These are phyloP conservation scores for Globisporangium cystogenes DNA, from an alignment of 352 stramenopile genomes.

Conservation along the genomic window DNA sequence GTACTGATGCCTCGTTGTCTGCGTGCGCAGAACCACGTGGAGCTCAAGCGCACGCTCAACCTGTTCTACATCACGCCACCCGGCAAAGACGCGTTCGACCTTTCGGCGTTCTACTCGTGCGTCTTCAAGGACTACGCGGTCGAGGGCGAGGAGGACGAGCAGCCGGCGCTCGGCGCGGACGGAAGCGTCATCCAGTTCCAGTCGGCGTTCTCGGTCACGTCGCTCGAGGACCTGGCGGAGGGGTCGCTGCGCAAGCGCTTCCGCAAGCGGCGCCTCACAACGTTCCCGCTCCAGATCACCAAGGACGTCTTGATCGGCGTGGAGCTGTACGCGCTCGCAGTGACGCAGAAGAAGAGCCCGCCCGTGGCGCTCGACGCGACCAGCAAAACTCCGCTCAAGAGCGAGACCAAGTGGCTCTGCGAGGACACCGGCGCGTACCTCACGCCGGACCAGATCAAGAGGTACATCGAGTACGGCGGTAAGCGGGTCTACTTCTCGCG, in stretches of 20 bases:
- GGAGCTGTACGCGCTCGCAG: conserved; percentile 59
- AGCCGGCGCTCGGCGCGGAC: conserved; percentile 15
- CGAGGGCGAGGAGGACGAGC: conserved; percentile 16
- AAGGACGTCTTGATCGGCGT: conserved; percentile 75
- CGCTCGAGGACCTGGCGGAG: conserved; percentile 75
- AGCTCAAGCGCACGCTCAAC: conserved; percentile 70
- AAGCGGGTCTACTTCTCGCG: conserved; percentile 76
- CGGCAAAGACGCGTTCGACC: conserved; percentile 43
- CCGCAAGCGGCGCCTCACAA: conserved; percentile 68
- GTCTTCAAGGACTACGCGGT: conserved; percentile 62
- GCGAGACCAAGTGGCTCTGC: conserved; percentile 82
- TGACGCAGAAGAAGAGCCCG: conserved; percentile 57
- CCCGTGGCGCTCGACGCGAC: conserved; percentile 59
- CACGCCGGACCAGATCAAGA: conserved; percentile 67
- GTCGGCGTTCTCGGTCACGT: conserved; percentile 63
- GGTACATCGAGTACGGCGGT: conserved; percentile 65
- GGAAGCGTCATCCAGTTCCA: conserved; percentile 27
- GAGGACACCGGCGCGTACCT: conserved; percentile 76
- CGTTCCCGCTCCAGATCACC: conserved; percentile 57
- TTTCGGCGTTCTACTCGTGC: conserved; percentile 55
- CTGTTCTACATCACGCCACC: conserved; percentile 73
- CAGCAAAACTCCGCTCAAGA: conserved; percentile 72
- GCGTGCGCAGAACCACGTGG: conserved; percentile 53
- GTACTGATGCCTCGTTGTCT: background rate
- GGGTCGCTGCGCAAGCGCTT: conserved; percentile 76